These are phyloP conservation scores for Lomentospora prolificans DNA, from an alignment of 2,329 filamentous ascomycete species.

Conservation along the genomic window DNA sequence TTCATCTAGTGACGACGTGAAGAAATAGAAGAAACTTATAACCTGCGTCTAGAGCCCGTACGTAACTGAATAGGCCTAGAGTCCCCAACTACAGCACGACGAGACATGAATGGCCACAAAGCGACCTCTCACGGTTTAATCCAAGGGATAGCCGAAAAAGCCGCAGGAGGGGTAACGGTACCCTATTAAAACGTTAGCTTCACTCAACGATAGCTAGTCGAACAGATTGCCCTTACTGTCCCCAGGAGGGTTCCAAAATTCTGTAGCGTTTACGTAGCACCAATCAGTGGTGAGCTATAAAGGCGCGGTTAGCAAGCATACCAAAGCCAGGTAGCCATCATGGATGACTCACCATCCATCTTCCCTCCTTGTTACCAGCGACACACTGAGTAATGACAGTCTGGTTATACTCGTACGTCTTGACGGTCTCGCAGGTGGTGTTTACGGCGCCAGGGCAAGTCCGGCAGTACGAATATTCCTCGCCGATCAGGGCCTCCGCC, in stretches of 20 bases:
- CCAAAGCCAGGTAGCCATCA: not conserved
- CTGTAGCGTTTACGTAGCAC: constrained; percentile 8
- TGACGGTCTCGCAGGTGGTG: not conserved
- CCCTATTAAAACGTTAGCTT: not conserved
- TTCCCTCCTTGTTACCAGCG: not conserved
- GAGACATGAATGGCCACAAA: too few relatives aligned
- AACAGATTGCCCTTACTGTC: constrained; percentile 8
- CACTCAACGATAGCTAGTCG: not conserved
- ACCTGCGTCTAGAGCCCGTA: too few relatives aligned
- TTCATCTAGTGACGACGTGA: too few relatives aligned
- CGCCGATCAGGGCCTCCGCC: constrained; percentile 5
- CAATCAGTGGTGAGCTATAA: constrained; percentile 9
- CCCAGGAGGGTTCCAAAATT: constrained; percentile 9
- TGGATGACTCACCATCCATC: constrained; percentile 7
- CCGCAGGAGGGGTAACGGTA: constrained; percentile 1
- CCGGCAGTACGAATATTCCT: constrained; percentile 9
- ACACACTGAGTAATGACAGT: constrained; percentile 9
- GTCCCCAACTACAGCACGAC: too few relatives aligned
- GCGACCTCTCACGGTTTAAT: too few relatives aligned
- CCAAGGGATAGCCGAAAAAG: too few relatives aligned
- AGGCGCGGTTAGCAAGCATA: not conserved
- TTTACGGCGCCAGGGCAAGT: not conserved
- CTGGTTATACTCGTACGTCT: constrained; percentile 9
- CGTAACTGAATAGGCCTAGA: too few relatives aligned
- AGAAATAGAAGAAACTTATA: too few relatives aligned